phyloP scores from a whole-genome alignment of 2,329 filamentous ascomycete genomes.

The Lasiodiplodia sp. region DNA sequence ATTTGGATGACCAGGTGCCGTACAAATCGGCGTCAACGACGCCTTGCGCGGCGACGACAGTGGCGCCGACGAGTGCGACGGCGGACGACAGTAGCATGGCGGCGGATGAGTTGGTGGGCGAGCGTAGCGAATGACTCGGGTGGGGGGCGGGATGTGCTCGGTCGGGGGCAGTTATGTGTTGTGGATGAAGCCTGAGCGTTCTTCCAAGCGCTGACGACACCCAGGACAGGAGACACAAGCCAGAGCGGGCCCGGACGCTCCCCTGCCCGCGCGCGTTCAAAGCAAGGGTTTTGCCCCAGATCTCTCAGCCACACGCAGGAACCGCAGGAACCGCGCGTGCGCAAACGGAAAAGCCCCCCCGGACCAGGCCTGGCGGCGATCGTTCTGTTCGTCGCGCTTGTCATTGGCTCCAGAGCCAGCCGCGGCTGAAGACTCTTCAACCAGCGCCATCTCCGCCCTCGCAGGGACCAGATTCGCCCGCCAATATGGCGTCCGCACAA shows the following conservation, averaged over 20 bases:
- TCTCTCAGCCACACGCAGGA: conserved; percentile 25
- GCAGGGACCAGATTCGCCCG: conserved; percentile 7
- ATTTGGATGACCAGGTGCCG: conserved; percentile 78
- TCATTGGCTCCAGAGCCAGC: background rate
- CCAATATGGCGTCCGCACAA: conserved; percentile 51
- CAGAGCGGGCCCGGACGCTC: conserved; percentile 11
- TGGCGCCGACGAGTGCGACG: conserved; percentile 35
- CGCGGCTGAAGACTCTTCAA: conserved; percentile 12
- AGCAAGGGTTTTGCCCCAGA: conserved; percentile 22
- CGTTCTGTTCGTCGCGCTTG: background rate
- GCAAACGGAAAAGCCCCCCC: background rate
- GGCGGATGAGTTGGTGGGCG: conserved; percentile 14
- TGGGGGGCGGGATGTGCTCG: background rate
- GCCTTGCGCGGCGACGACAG: conserved; percentile 49
- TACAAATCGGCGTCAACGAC: conserved; percentile 58
- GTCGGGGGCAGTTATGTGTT: conserved; percentile 10
- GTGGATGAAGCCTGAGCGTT: conserved; percentile 21
- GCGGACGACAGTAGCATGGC: conserved; percentile 22
- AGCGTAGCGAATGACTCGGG: conserved; percentile 31
- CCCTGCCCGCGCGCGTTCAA: conserved; percentile 4
- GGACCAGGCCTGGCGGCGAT: conserved; percentile 7
- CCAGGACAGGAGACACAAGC: conserved; percentile 4
- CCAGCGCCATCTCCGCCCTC: background rate
- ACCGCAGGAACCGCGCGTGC: conserved; percentile 11
- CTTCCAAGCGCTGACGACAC: conserved; percentile 15